These are phyloP conservation scores for Suillus alpinus DNA, from an alignment of 768 basidiomycete genomes.

Conservation along the genomic window DNA sequence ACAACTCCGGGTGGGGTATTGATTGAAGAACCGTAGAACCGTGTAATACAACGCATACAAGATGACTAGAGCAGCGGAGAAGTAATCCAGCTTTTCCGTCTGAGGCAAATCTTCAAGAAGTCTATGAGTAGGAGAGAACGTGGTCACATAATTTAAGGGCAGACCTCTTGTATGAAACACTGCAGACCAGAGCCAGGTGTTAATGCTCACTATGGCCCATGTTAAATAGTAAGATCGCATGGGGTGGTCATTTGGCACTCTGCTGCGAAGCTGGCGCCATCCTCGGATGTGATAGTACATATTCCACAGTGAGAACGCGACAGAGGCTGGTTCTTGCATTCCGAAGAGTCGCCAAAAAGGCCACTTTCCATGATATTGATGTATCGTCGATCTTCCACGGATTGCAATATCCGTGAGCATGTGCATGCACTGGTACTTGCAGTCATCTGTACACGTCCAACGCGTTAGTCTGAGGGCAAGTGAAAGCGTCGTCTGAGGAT, in stretches of 20 bases:
- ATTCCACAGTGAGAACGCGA: conserved; percentile 86
- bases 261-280: conserved; percentile 41
- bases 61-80: conserved; percentile 86
- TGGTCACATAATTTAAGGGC: conserved; percentile 17
- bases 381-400: conserved; percentile 39
- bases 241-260: conserved; percentile 56
- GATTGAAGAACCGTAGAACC: conserved; percentile 70
- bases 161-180: conserved; percentile 92
- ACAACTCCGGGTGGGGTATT: conserved; percentile 47
- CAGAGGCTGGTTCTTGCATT: conserved; percentile 93
- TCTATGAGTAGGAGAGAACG: conserved; percentile 3
- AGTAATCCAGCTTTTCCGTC: conserved; percentile 94
- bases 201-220: conserved; percentile 72
- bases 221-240: conserved; percentile 65
- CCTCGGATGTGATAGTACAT: conserved; percentile 73
- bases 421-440: conserved; percentile 90
- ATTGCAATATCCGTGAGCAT: conserved; percentile 59
- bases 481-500: conserved; percentile 39
- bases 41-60: conserved; percentile 78
- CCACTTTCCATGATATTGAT: conserved; percentile 97
- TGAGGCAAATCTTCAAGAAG: conserved; percentile 59
- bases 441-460: conserved; percentile 90
- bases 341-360: conserved; percentile 88
- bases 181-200: conserved; percentile 90
- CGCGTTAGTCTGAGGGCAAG: conserved; percentile 61